These are phyloP conservation scores for Cajanus cajan DNA, from an alignment of 306 rosid genomes.

Conservation along the genomic window DNA sequence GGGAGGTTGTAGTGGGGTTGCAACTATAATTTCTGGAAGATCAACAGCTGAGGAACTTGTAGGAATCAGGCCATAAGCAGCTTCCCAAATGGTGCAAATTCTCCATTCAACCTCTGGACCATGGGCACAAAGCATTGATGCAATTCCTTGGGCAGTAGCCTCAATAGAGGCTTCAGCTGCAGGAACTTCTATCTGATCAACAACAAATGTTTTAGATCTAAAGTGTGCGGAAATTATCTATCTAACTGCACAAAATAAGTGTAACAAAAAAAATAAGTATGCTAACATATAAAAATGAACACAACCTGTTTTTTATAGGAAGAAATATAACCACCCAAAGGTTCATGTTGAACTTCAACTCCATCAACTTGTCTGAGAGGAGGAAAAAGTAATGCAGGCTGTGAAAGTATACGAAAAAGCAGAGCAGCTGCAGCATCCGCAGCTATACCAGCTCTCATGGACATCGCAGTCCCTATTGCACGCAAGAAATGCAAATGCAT, in stretches of 20 bases:
- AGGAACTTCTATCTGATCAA: slow-evolving; percentile 84
- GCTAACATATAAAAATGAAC: background rate
- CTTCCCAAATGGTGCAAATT: slow-evolving; percentile 99
- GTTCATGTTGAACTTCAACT: slow-evolving; percentile 77
- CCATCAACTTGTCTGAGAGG: slow-evolving; percentile 95
- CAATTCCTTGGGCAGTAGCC: slow-evolving; percentile 99
- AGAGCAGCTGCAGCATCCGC: slow-evolving; percentile 99
- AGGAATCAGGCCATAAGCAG: slow-evolving; percentile 97
- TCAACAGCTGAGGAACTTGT: slow-evolving; percentile 92
- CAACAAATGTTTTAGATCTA: slow-evolving; percentile 18
- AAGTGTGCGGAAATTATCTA: background rate
- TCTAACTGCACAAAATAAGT: background rate
- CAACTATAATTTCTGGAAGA: slow-evolving; percentile 94
- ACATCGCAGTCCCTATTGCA: slow-evolving; percentile 98
- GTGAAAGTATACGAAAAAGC: slow-evolving; percentile 93
- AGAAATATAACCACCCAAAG: slow-evolving; percentile 73
- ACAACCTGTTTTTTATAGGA: slow-evolving; percentile 85
- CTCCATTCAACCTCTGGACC: slow-evolving; percentile 99
- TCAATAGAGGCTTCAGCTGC: slow-evolving; percentile 93
- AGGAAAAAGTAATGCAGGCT: slow-evolving; percentile 95
- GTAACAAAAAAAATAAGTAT: background rate
- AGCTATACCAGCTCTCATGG: slow-evolving; percentile 95
- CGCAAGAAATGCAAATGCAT: slow-evolving; percentile 98
- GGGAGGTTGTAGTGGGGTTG: slow-evolving; percentile 92
- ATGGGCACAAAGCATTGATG: slow-evolving; percentile 97